These are phyloP conservation scores for Coccomyxa subellipsoidea DNA, from an alignment of 163 green algal species.

Conservation along the genomic window DNA sequence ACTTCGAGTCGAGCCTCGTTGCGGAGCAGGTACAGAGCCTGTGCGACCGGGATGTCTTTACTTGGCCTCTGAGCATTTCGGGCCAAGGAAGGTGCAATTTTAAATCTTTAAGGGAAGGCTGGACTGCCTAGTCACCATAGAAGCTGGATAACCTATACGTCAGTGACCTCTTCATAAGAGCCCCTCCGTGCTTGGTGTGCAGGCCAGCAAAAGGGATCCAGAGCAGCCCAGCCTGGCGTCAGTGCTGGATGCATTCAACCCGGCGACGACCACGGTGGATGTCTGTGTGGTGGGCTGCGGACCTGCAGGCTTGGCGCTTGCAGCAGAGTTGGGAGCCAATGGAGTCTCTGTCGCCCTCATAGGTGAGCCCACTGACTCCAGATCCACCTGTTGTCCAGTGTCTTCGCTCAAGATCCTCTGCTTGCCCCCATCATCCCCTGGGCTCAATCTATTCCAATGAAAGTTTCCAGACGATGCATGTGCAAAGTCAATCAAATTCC, in stretches of 20 bases:
- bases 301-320: conserved; percentile 86
- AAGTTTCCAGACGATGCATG: too few species aligned
- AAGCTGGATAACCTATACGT: too few species aligned
- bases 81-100: too few species aligned
- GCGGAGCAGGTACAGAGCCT: conserved; percentile 45
- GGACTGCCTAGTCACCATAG: too few species aligned
- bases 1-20: conserved; percentile 62
- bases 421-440: too few species aligned
- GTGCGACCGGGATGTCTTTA: not conserved
- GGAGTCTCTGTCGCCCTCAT: conserved; percentile 73
- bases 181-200: too few species aligned
- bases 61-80: too few species aligned
- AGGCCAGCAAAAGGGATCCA: conserved; percentile 72
- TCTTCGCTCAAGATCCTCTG: not conserved
- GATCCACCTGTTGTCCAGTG: too few species aligned
- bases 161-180: too few species aligned
- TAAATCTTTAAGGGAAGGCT: too few species aligned
- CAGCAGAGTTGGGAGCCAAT: conserved; percentile 72
- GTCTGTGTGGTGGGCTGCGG: conserved; percentile 84
- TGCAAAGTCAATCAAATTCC: too few species aligned
- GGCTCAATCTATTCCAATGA: too few species aligned
- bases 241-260: conserved; percentile 46
- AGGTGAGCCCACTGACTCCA: conserved; percentile 41
- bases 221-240: conserved; percentile 60
- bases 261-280: conserved; percentile 41